Conservation (phyloP, 331 rosid species). For the Dryas integrifolia region DNA sequence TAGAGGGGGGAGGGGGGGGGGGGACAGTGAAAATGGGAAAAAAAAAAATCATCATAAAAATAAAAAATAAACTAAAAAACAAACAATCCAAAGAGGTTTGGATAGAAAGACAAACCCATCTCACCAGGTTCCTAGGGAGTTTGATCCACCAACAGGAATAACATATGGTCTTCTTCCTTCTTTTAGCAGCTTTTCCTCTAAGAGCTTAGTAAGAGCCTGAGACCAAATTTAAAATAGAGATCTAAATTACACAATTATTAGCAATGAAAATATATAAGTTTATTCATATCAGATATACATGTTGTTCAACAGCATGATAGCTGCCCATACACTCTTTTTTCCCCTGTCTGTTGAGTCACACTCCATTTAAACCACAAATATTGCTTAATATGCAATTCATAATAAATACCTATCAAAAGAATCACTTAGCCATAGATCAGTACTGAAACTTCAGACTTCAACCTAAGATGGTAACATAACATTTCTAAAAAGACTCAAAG, state of each 20-base stretch:
- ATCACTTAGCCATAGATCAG: background rate
- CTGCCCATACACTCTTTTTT: no score
- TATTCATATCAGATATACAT: background rate
- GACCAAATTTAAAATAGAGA: conserved; percentile 17
- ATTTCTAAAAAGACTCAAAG: background rate
- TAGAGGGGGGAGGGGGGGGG: background rate
- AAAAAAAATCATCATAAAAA: background rate
- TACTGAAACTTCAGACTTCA: background rate
- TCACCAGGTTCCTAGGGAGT: conserved; percentile 89
- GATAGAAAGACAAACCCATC: conserved; percentile 22
- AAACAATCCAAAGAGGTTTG: background rate
- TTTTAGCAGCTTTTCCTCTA: conserved; percentile 63
- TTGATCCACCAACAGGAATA: conserved; percentile 93
- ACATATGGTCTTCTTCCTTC: conserved; percentile 90
- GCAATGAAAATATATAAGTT: background rate
- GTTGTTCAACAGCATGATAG: background rate
- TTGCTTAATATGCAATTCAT: background rate
- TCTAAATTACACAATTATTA: background rate
- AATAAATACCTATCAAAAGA: background rate
- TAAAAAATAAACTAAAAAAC: conserved; percentile 9
- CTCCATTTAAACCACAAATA: background rate
- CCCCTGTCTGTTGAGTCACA: background rate
- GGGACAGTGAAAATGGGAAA: no score
- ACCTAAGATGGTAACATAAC: background rate
- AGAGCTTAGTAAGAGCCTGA: conserved; percentile 61